phyloP scores from a whole-genome alignment of 768 basidiomycete species.

The Tulasnella sp. region DNA sequence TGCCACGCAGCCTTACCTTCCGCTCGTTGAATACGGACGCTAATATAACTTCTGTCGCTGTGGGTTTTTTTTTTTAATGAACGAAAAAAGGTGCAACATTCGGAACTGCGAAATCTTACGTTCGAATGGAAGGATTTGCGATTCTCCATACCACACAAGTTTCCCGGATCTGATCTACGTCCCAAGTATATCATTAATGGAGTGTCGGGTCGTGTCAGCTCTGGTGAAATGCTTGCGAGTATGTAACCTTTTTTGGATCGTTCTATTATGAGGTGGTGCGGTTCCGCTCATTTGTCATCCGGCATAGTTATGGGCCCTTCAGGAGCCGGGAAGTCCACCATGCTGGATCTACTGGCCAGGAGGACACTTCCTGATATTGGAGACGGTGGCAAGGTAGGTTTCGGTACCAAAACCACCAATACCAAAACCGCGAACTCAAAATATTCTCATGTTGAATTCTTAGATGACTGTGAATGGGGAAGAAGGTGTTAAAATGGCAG shows the following conservation, averaged over 20 bases:
- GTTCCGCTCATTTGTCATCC: no score
- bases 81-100: no score
- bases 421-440: constrained; percentile 6
- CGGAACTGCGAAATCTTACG: neutral
- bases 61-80: no score
- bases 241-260: neutral
- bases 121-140: constrained; percentile 3
- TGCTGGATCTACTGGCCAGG: constrained; percentile 24
- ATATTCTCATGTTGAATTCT: neutral
- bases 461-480: constrained; percentile 22
- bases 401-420: constrained; percentile 3
- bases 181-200: constrained; percentile 19
- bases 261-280: no score
- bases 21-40: no score
- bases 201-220: constrained; percentile 15
- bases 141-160: neutral
- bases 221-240: constrained; percentile 26
- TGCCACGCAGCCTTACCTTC: no score
- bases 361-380: constrained; percentile 22
- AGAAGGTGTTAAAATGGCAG: constrained; percentile 27
- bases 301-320: constrained; percentile 19
- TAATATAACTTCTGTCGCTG: no score
- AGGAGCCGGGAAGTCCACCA: constrained; percentile 28
- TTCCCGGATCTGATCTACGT: neutral
- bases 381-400: constrained; percentile 8